Evolutionary conservation across 2,329 filamentous ascomycete genomes (phyloP).

Genomic region (Ilyonectria robusta): DNA sequence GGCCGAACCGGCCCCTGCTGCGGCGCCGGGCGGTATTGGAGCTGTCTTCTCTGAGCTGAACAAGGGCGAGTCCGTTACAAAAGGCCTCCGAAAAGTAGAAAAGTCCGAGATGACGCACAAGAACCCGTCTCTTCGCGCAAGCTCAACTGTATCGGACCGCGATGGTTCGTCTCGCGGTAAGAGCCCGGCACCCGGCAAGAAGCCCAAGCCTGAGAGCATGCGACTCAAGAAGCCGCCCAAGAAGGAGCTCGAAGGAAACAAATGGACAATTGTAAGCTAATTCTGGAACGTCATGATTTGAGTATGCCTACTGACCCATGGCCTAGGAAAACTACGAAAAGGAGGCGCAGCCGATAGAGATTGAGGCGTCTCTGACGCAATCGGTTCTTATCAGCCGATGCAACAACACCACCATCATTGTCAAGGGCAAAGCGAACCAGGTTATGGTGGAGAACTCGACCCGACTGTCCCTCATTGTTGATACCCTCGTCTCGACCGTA

Average conservation of each 20-base stretch:
- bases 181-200: constrained; percentile 90
- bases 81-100: constrained; percentile 92
- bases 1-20: constrained; percentile 52
- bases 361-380: constrained; percentile 86
- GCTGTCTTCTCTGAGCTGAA: constrained; percentile 96
- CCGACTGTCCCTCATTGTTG: constrained; percentile 87
- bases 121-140: constrained; percentile 87
- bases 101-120: constrained; percentile 98
- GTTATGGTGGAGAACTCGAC: constrained; percentile 93
- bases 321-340: constrained; percentile 90
- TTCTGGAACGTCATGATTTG: neutral
- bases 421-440: constrained; percentile 96
- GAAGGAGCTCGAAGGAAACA: constrained; percentile 87
- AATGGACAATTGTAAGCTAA: constrained; percentile 85
- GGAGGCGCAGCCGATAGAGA: constrained; percentile 78
- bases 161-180: constrained; percentile 74
- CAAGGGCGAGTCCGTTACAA: constrained; percentile 88
- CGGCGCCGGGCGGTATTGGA: constrained; percentile 74
- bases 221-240: constrained; percentile 84
- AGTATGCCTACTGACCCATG: constrained; percentile 17
- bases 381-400: constrained; percentile 94
- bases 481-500: constrained; percentile 89
- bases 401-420: constrained; percentile 89
- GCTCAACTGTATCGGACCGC: constrained; percentile 76
- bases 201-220: constrained; percentile 89